A percentile compares a stretch with the other conserved stretches of the same genome.
Conservation (phyloP, 1,284 basidiomycete genomes). For the Papiliotrema terrestris region DNA sequence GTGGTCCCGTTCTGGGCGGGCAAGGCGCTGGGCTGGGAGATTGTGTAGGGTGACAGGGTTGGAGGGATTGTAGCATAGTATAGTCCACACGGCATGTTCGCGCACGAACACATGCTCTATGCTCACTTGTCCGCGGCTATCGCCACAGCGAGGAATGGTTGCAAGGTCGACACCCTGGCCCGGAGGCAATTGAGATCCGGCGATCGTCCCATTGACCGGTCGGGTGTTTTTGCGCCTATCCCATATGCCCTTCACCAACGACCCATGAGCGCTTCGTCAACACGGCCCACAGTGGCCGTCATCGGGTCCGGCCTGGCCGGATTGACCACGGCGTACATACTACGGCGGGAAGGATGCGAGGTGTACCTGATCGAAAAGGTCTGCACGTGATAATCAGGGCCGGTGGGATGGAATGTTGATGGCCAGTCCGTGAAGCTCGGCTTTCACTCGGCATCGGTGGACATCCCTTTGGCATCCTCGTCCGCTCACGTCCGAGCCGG, state of each 20-base stretch:
- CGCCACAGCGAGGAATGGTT: too few species aligned
- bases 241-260: too few species aligned
- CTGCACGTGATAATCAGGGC: conserved; percentile 13
- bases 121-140: too few species aligned
- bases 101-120: too few species aligned
- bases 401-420: conserved; percentile 4
- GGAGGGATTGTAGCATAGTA: not conserved
- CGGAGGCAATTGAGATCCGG: too few species aligned
- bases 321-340: conserved; percentile 62
- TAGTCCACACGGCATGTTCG: too few species aligned
- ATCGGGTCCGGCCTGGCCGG: conserved; percentile 69
- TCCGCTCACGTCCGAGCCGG: not conserved
- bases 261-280: not conserved
- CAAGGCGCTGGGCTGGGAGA: conserved; percentile 75
- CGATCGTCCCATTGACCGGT: too few species aligned
- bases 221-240: too few species aligned
- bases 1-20: conserved; percentile 93
- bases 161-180: too few species aligned
- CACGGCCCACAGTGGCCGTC: conserved; percentile 54
- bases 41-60: conserved; percentile 46
- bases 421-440: conserved; percentile 28
- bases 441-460: conserved; percentile 39
- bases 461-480: conserved; percentile 14
- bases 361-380: conserved; percentile 73
- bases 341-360: conserved; percentile 55